Evolutionary conservation across 225 moss, liverwort and hornwort species (phyloP).

Genomic region (Ulota crispa): DNA sequence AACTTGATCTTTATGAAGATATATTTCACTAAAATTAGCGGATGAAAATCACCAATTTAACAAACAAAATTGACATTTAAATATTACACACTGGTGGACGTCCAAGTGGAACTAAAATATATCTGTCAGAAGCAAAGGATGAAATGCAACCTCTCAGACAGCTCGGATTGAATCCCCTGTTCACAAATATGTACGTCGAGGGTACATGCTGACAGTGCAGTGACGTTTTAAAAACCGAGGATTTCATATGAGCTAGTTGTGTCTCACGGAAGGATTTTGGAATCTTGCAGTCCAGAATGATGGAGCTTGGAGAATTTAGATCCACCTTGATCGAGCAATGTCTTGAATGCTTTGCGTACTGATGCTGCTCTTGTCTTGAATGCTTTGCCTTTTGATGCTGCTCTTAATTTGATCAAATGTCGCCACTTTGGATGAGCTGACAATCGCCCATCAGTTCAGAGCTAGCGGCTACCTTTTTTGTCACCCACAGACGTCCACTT

Average conservation of each 20-base stretch:
- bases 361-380: background rate
- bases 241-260: background rate
- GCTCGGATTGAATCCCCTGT: background rate
- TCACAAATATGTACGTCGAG: background rate
- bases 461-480: background rate
- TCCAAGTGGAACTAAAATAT: background rate
- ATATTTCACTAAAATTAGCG: too few relatives aligned
- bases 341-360: background rate
- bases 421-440: background rate
- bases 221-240: background rate
- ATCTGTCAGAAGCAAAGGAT: background rate
- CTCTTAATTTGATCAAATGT: background rate
- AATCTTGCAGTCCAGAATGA: background rate
- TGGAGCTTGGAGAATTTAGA: background rate
- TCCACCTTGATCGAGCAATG: background rate
- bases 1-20: too few relatives aligned
- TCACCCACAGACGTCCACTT: conserved; percentile 27
- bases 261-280: background rate
- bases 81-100: background rate
- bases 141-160: background rate
- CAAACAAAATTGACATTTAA: too few relatives aligned
- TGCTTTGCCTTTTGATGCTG: background rate
- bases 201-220: background rate
- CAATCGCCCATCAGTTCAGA: background rate
- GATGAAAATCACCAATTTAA: too few relatives aligned